phyloP scores from a whole-genome alignment of 352 stramenopile species.

The Saprolegnia parasitica region DNA sequence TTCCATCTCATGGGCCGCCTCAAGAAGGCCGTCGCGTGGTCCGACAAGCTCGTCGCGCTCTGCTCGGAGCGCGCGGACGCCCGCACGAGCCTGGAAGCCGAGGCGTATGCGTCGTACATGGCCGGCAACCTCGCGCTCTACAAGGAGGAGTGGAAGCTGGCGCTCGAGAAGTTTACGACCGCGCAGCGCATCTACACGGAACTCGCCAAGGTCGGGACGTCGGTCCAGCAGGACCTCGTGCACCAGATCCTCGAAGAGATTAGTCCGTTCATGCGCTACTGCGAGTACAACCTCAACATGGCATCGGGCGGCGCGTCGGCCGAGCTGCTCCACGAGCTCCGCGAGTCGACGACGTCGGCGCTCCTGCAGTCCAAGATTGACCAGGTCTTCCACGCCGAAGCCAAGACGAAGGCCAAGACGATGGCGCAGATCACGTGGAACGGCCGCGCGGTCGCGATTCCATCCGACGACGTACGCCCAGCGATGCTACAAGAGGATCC shows the following conservation, averaged over 20 bases:
- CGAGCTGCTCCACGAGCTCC: constrained; percentile 34
- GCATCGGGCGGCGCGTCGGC: constrained; percentile 35
- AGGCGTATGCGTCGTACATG: constrained; percentile 88
- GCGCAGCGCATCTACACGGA: constrained; percentile 82
- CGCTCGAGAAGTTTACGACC: constrained; percentile 74
- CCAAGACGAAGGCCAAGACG: constrained; percentile 80
- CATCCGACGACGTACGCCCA: constrained; percentile 56
- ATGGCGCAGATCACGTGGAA: constrained; percentile 79
- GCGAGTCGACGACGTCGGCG: constrained; percentile 52
- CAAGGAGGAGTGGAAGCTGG: constrained; percentile 76
- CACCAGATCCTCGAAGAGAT: constrained; percentile 61
- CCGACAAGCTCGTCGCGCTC: constrained; percentile 68
- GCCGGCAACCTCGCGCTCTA: constrained; percentile 83
- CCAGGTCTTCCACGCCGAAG: constrained; percentile 69
- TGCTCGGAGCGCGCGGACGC: constrained; percentile 75
- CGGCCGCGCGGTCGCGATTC: constrained; percentile 63
- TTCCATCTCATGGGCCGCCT: constrained; percentile 85
- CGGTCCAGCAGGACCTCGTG: constrained; percentile 79
- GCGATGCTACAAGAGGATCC: background rate
- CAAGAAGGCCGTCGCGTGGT: constrained; percentile 85
- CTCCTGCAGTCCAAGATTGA: constrained; percentile 84
- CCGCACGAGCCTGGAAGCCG: constrained; percentile 82
- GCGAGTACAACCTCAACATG: constrained; percentile 66
- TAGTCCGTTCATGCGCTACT: constrained; percentile 82
- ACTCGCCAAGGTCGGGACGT: constrained; percentile 70